Conservation (phyloP, 257 asterid genomes). For the Ehretia macrophylla region DNA sequence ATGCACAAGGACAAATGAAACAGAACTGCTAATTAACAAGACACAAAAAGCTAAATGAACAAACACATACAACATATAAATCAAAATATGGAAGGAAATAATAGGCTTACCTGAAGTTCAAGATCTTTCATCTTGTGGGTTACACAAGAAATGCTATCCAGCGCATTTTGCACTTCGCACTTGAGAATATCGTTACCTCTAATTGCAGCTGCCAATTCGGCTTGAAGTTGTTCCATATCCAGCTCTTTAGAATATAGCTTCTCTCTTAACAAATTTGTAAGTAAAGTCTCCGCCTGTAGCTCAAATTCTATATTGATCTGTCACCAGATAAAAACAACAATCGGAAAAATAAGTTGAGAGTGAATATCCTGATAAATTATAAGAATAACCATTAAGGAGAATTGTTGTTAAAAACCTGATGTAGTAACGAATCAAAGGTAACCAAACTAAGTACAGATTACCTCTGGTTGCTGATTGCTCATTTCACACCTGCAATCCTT, state of each 20-base stretch:
- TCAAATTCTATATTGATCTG: conserved; percentile 63
- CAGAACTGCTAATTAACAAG: too few species aligned
- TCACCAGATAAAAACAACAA: conserved; percentile 11
- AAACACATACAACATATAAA: background rate
- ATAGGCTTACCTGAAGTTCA: conserved; percentile 68
- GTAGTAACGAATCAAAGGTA: background rate
- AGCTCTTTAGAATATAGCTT: conserved; percentile 80
- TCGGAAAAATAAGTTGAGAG: background rate
- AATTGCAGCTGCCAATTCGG: conserved; percentile 87
- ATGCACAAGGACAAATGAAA: too few species aligned
- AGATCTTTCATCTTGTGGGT: conserved; percentile 84
- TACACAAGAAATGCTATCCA: conserved; percentile 69
- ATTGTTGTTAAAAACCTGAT: background rate
- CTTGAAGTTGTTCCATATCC: conserved; percentile 79
- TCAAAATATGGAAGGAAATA: background rate
- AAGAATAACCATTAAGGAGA: background rate
- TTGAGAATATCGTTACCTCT: conserved; percentile 79
- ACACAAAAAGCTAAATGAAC: too few species aligned
- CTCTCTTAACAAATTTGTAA: conserved; percentile 77
- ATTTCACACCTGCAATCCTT: conserved; percentile 26
- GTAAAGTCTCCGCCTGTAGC: conserved; percentile 72
- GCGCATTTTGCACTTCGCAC: conserved; percentile 78
- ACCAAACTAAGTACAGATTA: conserved; percentile 16
- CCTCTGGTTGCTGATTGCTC: conserved; percentile 51
- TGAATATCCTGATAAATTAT: background rate